These are phyloP conservation scores for Lathyrus sativus DNA, from an alignment of 306 rosid species.

Conservation along the genomic window DNA sequence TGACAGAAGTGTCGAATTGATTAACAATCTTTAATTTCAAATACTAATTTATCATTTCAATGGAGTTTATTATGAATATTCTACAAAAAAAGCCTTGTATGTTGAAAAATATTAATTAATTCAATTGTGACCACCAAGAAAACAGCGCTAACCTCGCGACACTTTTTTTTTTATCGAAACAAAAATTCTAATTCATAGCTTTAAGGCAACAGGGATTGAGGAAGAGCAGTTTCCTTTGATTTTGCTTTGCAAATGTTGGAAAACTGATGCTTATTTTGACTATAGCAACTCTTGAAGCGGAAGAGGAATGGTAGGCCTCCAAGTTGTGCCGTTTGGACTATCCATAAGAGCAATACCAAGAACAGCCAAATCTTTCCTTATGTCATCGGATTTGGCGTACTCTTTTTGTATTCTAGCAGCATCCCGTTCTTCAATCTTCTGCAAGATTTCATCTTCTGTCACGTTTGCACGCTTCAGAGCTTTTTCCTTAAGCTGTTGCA, in stretches of 20 bases:
- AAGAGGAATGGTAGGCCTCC: constrained; percentile 91
- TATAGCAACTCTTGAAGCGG: constrained; percentile 61
- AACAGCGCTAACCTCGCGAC: neutral
- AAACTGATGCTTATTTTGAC: constrained; percentile 28
- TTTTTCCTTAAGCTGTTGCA: constrained; percentile 74
- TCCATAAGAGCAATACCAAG: constrained; percentile 90
- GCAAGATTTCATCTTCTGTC: constrained; percentile 68
- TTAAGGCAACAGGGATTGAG: neutral
- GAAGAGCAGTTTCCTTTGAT: neutral
- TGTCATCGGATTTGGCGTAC: constrained; percentile 77
- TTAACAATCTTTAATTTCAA: neutral
- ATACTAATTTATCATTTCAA: neutral
- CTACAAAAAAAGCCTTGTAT: neutral
- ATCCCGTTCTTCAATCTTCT: constrained; percentile 71
- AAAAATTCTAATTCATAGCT: constrained; percentile 1
- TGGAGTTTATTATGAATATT: neutral
- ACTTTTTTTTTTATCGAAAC: neutral
- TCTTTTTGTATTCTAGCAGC: constrained; percentile 77
- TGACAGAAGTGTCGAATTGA: neutral
- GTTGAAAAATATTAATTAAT: neutral
- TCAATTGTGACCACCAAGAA: neutral
- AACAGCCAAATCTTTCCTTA: constrained; percentile 72
- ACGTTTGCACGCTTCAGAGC: constrained; percentile 82
- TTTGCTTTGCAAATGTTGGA: constrained; percentile 21
- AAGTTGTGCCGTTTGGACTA: constrained; percentile 78